Percentiles rank a stretch among this genome's conserved stretches.
Conservation (phyloP, 208 protist genomes). For the Acanthamoeba castellanii region DNA sequence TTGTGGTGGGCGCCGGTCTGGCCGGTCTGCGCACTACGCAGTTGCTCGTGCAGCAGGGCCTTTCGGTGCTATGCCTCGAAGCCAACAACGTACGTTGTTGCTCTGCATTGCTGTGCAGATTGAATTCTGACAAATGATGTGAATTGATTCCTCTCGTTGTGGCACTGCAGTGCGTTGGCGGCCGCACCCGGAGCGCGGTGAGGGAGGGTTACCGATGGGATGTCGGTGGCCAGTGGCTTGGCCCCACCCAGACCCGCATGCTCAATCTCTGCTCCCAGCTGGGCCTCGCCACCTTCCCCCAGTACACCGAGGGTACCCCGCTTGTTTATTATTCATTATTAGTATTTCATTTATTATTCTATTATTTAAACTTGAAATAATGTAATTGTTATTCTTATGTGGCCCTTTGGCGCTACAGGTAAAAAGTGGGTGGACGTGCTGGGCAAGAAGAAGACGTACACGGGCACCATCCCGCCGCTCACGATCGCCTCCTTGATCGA, state of each 20-base stretch:
- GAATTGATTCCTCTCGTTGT: not conserved
- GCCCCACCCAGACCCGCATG: conserved; percentile 29
- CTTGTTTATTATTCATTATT: not conserved
- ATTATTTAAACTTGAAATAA: too few species aligned
- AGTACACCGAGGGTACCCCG: not conserved
- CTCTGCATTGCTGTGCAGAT: not conserved
- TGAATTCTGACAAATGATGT: not conserved
- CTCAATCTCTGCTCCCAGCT: not conserved
- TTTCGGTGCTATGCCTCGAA: conserved; percentile 39
- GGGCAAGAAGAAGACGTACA: conserved; percentile 1
- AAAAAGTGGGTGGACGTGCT: conserved; percentile 30
- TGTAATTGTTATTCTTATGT: too few species aligned
- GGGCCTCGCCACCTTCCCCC: not conserved
- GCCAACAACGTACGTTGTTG: not conserved
- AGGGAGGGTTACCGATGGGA: not conserved
- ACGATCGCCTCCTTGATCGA: conserved; percentile 3
- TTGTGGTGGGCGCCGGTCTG: conserved; percentile 76
- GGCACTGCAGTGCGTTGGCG: not conserved
- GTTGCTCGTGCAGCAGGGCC: conserved; percentile 9
- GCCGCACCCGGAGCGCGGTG: not conserved
- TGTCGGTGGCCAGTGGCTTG: conserved; percentile 4
- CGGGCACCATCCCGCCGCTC: conserved; percentile 12
- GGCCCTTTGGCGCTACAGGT: not conserved
- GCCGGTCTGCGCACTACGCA: conserved; percentile 54
- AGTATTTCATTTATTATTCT: too few species aligned